Evolutionary conservation across 108 stramenopile species (phyloP).

Genomic region (Fragilariopsis cylindrus): DNA sequence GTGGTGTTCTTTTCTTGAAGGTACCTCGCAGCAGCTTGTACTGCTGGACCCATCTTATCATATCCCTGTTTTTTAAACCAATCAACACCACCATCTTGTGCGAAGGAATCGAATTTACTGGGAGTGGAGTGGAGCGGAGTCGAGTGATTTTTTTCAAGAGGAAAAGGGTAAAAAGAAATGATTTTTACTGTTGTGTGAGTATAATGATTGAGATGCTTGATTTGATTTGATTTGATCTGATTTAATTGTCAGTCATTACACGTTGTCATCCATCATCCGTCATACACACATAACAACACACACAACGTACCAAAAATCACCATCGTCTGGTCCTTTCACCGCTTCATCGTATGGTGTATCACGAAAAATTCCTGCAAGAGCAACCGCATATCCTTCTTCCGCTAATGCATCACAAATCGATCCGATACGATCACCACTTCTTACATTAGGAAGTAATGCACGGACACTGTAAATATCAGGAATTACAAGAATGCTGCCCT

Average conservation of each 20-base stretch:
- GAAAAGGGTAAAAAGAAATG: too few species aligned
- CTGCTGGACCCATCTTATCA: neutral
- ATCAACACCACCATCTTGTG: constrained; percentile 8
- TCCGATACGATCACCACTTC: constrained; percentile 3
- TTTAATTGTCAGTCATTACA: too few species aligned
- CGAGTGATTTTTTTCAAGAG: too few species aligned
- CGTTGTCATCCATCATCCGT: too few species aligned
- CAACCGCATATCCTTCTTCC: neutral
- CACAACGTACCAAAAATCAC: neutral
- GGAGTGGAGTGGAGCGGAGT: too few species aligned
- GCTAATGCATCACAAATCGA: neutral
- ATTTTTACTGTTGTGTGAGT: too few species aligned
- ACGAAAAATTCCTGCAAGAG: constrained; percentile 1
- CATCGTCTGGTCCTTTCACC: constrained; percentile 7
- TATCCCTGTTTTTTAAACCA: neutral
- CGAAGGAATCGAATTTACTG: constrained; percentile 4
- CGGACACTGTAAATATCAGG: constrained; percentile 4
- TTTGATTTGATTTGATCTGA: too few species aligned
- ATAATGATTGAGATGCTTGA: too few species aligned
- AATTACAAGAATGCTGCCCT: neutral
- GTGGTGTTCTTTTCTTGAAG: neutral
- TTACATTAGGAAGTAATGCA: neutral
- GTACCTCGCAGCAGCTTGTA: neutral
- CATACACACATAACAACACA: too few species aligned
- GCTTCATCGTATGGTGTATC: constrained; percentile 4